phyloP scores from a whole-genome alignment of 1,139 yeast species.

The Debaryomyces subglobosus region DNA sequence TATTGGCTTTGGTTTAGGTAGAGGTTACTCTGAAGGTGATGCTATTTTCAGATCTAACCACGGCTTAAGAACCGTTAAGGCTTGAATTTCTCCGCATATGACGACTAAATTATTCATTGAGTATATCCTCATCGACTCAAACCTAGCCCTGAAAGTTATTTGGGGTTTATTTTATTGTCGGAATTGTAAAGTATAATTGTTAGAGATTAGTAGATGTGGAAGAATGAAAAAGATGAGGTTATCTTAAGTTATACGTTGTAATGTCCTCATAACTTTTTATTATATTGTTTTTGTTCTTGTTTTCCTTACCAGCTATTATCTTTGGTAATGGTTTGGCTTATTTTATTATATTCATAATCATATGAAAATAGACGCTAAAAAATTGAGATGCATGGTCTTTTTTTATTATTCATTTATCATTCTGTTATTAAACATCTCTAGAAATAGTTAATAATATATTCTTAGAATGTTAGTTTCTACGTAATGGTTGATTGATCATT shows the following conservation, averaged over 20 bases:
- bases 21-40: constrained; percentile 98
- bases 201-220: constrained; percentile 8
- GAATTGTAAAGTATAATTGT: constrained; percentile 4
- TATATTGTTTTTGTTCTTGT: constrained; percentile 3
- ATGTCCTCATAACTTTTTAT: constrained; percentile 1
- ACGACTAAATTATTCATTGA: constrained; percentile 2
- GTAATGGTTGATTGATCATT: background rate
- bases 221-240: background rate
- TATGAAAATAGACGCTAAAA: constrained; percentile 7
- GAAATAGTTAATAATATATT: background rate
- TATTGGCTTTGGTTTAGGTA: constrained; percentile 93
- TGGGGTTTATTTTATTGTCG: background rate
- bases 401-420: constrained; percentile 5
- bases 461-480: background rate
- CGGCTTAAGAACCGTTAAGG: constrained; percentile 73
- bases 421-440: constrained; percentile 1
- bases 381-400: constrained; percentile 7
- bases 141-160: background rate
- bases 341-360: constrained; percentile 3
- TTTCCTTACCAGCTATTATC: background rate
- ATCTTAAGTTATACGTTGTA: background rate
- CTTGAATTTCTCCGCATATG: constrained; percentile 32
- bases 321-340: background rate
- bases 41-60: constrained; percentile 86
- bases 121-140: background rate